Evolutionary conservation across 805 yeast genomes (phyloP), one percentile per base, ranked within the genome.

Genomic region (Ogataea haglerorum): DNA sequence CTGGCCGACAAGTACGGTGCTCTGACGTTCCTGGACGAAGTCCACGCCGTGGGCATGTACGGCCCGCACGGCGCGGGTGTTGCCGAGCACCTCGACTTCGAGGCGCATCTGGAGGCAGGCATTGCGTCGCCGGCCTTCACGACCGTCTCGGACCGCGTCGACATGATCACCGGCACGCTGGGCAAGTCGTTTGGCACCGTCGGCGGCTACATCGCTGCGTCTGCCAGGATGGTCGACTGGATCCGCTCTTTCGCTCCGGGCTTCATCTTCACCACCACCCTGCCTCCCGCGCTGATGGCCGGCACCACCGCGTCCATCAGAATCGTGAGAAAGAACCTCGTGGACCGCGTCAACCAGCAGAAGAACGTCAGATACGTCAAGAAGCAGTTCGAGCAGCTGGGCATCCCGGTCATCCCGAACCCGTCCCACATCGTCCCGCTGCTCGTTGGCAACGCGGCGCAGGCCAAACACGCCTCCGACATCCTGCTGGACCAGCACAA

Each of bases 31-130:
- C 72, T 93, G 63, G 99, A 93, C 64, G 99, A 93, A 67, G 99
- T 93, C 27, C 99, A 93, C 60, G 98, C 99, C 25, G 98, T 93
- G 34, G 99, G 99, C 41, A 77, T 93, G 82, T 93, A 93, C 61
- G 99, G 99, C 56, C 98, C 99, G 45, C 96, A 86, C 57, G 99
- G 99, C 60, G 99, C 96, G 24, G 99, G 99, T 69, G 98, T 93
- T 40, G 96, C 98, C 34, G 99, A 93, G 67, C 99, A 93, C 63
- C 72, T 85, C 56, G 87, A 93, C 67, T 93, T 89, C 54, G 86
- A 86, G 34, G 80, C 81, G 40, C 95, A 91, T 61, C 77, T 86
- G 58, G 61, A 69, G 43, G 64, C 80, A 12, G 93, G 93, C 51
- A 68, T 79, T 52, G 73, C 73, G 10, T 68, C 77, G 13, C 76